Evolutionary conservation across 805 yeast species (phyloP).

Genomic region (Saturnispora quitensis): DNA sequence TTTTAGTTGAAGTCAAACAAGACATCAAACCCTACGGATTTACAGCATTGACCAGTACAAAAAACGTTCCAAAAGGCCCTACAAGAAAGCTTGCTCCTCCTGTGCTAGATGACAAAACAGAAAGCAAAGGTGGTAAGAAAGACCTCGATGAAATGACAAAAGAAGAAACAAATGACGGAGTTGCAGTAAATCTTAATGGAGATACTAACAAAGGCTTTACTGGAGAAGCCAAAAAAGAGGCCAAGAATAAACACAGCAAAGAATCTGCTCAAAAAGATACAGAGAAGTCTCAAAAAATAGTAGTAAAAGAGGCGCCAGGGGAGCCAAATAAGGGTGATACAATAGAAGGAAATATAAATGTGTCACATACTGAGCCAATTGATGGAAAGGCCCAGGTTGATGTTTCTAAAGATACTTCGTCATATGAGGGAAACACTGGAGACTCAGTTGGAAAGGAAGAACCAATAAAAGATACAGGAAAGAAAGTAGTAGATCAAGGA

Average conservation of each 20-base stretch:
- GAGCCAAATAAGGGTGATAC: neutral
- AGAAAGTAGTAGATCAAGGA: neutral
- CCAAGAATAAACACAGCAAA: neutral
- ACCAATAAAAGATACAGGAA: neutral
- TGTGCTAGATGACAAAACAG: neutral
- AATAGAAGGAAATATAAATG: neutral
- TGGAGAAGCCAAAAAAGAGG: neutral
- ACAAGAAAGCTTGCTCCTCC: neutral
- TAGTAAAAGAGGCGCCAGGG: neutral
- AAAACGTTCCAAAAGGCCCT: neutral
- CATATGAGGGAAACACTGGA: neutral
- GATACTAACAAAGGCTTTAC: neutral
- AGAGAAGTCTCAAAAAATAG: neutral
- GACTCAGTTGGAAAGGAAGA: neutral
- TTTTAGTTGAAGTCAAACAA: slow-evolving; percentile 8
- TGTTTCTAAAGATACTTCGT: neutral
- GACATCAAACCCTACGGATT: slow-evolving; percentile 24
- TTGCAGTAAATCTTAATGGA: neutral
- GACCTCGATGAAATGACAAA: neutral
- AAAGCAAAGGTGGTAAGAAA: neutral
- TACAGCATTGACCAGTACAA: slow-evolving; percentile 14
- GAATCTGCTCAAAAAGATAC: neutral
- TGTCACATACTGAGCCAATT: neutral
- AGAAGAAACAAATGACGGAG: neutral
- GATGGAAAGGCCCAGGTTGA: neutral